Evolutionary conservation across 2,329 filamentous ascomycete species (phyloP).

Genomic region (Zymoseptoria pseudotritici): DNA sequence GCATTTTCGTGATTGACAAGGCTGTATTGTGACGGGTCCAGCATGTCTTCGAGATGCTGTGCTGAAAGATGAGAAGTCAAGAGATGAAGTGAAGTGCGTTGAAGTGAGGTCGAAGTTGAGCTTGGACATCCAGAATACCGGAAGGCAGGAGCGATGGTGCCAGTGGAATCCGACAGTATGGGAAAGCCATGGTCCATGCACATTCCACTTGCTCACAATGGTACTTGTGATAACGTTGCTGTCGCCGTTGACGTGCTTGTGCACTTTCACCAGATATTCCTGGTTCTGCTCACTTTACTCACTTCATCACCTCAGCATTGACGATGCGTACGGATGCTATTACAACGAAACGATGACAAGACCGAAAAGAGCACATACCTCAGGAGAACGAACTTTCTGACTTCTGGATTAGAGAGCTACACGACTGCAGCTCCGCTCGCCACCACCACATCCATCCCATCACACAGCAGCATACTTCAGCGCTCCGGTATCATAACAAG

Average conservation of each 20-base stretch:
- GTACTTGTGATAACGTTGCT: no score
- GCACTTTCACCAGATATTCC: no score
- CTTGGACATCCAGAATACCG: neutral
- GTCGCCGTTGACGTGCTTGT: no score
- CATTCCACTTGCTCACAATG: neutral
- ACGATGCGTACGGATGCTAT: no score
- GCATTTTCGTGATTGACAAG: neutral
- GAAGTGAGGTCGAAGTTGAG: neutral
- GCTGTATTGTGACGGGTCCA: neutral
- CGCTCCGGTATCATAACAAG: neutral
- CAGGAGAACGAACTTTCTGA: neutral
- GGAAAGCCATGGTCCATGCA: neutral
- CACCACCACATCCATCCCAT: neutral
- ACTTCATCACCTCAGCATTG: no score
- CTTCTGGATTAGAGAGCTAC: neutral
- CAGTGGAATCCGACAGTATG: neutral
- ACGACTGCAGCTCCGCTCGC: neutral
- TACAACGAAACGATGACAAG: no score
- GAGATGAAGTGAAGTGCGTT: neutral
- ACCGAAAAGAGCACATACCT: no score
- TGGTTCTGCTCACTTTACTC: no score
- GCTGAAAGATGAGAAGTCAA: neutral
- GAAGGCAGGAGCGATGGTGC: neutral
- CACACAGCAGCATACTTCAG: neutral
- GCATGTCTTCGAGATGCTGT: neutral